A percentile compares a stretch with the other conserved stretches of the same genome.
These are phyloP conservation scores for Pyrus communis DNA, from an alignment of 306 rosid species.

Conservation along the genomic window DNA sequence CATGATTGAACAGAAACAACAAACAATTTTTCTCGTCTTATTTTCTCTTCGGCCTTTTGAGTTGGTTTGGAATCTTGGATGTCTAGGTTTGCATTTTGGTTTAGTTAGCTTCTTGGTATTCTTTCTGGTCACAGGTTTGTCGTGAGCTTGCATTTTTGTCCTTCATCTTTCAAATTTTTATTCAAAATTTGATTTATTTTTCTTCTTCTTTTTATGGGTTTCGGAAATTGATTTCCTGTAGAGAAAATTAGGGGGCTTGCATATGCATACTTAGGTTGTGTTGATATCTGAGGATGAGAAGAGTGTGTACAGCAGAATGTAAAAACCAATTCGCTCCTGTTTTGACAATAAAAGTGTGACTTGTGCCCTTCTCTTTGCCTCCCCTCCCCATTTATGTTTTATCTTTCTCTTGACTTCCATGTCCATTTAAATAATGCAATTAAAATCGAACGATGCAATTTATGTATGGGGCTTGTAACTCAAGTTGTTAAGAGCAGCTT, in stretches of 20 bases:
- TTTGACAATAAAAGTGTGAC: constrained; percentile 40
- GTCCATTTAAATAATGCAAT: not conserved
- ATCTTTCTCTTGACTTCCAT: not conserved
- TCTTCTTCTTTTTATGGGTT: constrained; percentile 3
- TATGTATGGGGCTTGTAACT: no score
- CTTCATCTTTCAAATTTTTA: not conserved
- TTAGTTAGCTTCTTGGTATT: constrained; percentile 45
- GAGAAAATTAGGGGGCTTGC: constrained; percentile 48
- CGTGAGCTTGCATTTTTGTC: constrained; percentile 36
- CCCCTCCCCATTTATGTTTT: not conserved
- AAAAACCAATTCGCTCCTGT: constrained; percentile 35
- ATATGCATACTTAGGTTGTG: constrained; percentile 47
- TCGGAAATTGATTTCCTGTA: constrained; percentile 29
- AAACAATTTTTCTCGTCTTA: constrained; percentile 5
- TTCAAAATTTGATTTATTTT: constrained; percentile 31
- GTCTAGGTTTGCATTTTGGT: constrained; percentile 34
- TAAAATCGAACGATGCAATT: no score
- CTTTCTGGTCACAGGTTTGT: constrained; percentile 43
- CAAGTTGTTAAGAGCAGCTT: no score
- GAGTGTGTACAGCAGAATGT: constrained; percentile 79
- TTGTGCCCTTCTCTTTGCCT: constrained; percentile 1
- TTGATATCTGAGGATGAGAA: constrained; percentile 37
- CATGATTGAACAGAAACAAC: constrained; percentile 29
- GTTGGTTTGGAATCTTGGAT: constrained; percentile 26
- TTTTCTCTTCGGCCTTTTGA: constrained; percentile 19